Evolutionary conservation across 2,329 filamentous ascomycete genomes (phyloP).

Genomic region (Stemphylium vesicarium): DNA sequence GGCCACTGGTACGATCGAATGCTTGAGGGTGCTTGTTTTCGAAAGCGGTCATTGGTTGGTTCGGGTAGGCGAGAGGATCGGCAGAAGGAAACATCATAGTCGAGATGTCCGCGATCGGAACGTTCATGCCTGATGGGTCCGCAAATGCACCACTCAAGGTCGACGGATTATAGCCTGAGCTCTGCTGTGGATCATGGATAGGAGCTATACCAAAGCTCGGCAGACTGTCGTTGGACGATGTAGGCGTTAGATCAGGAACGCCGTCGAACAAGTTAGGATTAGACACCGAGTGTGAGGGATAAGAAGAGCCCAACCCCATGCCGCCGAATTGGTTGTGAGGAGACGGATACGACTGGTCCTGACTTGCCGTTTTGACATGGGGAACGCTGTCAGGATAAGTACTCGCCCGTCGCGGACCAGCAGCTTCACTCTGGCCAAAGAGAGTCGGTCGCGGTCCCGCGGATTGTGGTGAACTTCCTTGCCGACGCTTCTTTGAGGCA

Average conservation of each 20-base stretch:
- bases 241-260: conserved; percentile 42
- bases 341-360: conserved; percentile 33
- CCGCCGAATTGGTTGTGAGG: conserved; percentile 38
- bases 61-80: conserved; percentile 81
- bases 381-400: conserved; percentile 47
- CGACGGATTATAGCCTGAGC: conserved; percentile 38
- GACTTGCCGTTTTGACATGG: conserved; percentile 34
- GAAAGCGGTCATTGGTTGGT: conserved; percentile 70
- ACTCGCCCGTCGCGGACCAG: conserved; percentile 38
- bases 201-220: conserved; percentile 34
- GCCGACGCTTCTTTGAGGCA: conserved; percentile 47
- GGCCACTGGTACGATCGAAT: conserved; percentile 25
- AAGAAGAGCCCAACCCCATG: conserved; percentile 36
- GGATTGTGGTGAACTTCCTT: conserved; percentile 45
- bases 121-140: conserved; percentile 45
- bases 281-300: conserved; percentile 34
- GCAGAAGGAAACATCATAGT: conserved; percentile 81
- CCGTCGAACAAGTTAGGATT: conserved; percentile 40
- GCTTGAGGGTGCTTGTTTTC: conserved; percentile 51
- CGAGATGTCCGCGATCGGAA: conserved; percentile 70
- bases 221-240: conserved; percentile 39
- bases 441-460: conserved; percentile 33
- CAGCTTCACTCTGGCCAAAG: conserved; percentile 32
- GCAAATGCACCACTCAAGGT: conserved; percentile 39
- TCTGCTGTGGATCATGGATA: conserved; percentile 33